phyloP scores from a whole-genome alignment of 257 asterid genomes.

The Solanum acaule region DNA sequence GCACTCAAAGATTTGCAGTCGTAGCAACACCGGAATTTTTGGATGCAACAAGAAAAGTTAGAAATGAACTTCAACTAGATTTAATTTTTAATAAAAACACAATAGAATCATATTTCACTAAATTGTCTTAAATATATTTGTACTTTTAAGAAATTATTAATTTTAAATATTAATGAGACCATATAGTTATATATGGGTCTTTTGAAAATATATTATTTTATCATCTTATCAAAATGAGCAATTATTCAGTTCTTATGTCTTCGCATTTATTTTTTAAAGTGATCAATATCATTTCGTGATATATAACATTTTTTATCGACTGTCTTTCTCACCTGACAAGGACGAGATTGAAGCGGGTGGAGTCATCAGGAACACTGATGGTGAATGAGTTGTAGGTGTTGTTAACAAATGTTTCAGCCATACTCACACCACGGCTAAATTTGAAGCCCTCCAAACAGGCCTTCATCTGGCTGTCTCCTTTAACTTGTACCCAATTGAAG shows the following conservation, averaged over 20 bases:
- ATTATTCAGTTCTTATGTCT: too few species aligned
- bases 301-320: neutral
- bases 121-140: neutral
- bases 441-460: too few species aligned
- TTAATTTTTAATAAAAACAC: too few species aligned
- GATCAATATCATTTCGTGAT: neutral
- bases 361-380: neutral
- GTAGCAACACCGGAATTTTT: neutral
- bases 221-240: neutral
- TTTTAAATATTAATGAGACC: neutral
- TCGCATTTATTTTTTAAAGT: neutral
- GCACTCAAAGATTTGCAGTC: neutral
- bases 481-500: too few species aligned
- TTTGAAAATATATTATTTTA: neutral
- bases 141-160: neutral
- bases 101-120: neutral
- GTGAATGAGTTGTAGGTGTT: neutral
- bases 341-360: neutral
- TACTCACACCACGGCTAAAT: too few species aligned
- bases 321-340: neutral
- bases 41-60: neutral
- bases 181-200: too few species aligned
- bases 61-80: neutral
- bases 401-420: too few species aligned
- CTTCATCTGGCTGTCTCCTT: too few species aligned